A percentile compares a stretch with the other conserved stretches of the same genome.
Conservation (phyloP, 2,329 filamentous ascomycete genomes). For the Xylaria sp. region DNA sequence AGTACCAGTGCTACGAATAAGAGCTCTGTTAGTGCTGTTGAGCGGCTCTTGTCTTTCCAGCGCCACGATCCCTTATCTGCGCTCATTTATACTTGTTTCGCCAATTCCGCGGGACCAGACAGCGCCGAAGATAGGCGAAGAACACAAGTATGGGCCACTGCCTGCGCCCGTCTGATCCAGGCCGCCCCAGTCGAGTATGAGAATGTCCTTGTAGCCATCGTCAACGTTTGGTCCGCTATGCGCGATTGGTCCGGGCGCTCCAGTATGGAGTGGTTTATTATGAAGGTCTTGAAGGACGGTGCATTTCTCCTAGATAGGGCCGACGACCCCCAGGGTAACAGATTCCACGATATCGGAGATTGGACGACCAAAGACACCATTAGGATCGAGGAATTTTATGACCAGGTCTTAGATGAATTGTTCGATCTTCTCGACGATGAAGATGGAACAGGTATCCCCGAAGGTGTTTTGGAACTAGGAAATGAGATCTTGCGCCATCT, state of each 20-base stretch:
- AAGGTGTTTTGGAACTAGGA: constrained; percentile 84
- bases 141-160: constrained; percentile 87
- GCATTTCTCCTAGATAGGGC: constrained; percentile 89
- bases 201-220: constrained; percentile 81
- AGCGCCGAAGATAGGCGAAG: constrained; percentile 83
- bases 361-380: constrained; percentile 83
- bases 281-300: constrained; percentile 93
- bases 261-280: constrained; percentile 93
- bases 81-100: constrained; percentile 89
- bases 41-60: constrained; percentile 88
- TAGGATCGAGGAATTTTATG: constrained; percentile 88
- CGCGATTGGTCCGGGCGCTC: constrained; percentile 89
- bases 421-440: constrained; percentile 90
- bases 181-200: constrained; percentile 57
- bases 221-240: constrained; percentile 89
- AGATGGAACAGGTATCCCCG: constrained; percentile 85
- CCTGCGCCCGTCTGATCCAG: constrained; percentile 85
- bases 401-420: constrained; percentile 80
- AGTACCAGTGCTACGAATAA: constrained; percentile 60
- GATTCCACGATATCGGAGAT: constrained; percentile 73
- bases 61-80: constrained; percentile 86
- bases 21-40: constrained; percentile 71
- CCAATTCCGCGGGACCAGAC: constrained; percentile 83
- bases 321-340: constrained; percentile 78
- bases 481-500: constrained; percentile 85